phyloP scores from a whole-genome alignment of 2,329 filamentous ascomycete genomes.

The Nothophoma quercina region DNA sequence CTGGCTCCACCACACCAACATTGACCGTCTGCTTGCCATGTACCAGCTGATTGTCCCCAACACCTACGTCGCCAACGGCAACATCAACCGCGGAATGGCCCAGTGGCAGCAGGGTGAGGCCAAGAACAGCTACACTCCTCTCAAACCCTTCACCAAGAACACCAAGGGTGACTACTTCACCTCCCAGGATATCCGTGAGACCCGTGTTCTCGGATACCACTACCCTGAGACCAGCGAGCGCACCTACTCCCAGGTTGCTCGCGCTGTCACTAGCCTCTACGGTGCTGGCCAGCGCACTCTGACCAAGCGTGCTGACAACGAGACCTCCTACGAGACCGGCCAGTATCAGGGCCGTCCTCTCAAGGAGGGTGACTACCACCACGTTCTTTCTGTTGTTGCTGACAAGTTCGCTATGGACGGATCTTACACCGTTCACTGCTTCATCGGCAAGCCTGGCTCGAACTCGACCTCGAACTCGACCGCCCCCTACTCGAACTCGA shows the following conservation, averaged over 20 bases:
- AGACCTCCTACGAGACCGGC: slow-evolving; percentile 21
- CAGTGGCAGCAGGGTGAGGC: slow-evolving; percentile 52
- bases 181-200: slow-evolving; percentile 41
- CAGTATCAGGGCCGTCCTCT: slow-evolving; percentile 44
- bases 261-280: slow-evolving; percentile 42
- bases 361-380: slow-evolving; percentile 47
- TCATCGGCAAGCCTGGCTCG: slow-evolving; percentile 38
- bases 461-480: slow-evolving; percentile 35
- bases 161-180: slow-evolving; percentile 56
- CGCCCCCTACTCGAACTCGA: slow-evolving; percentile 27
- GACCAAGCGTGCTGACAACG: slow-evolving; percentile 30
- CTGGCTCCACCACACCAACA: slow-evolving; percentile 51
- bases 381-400: slow-evolving; percentile 42
- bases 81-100: slow-evolving; percentile 40
- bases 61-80: slow-evolving; percentile 66
- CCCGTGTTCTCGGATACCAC: slow-evolving; percentile 53
- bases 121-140: slow-evolving; percentile 62
- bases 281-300: slow-evolving; percentile 51
- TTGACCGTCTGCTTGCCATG: slow-evolving; percentile 67
- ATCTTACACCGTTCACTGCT: slow-evolving; percentile 49
- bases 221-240: slow-evolving; percentile 46
- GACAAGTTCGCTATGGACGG: slow-evolving; percentile 46
- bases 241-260: slow-evolving; percentile 31
- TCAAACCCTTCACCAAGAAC: slow-evolving; percentile 48
- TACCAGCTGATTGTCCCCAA: slow-evolving; percentile 78